Evolutionary conservation across 306 rosid genomes (phyloP).

Genomic region (Canavalia gladiata): DNA sequence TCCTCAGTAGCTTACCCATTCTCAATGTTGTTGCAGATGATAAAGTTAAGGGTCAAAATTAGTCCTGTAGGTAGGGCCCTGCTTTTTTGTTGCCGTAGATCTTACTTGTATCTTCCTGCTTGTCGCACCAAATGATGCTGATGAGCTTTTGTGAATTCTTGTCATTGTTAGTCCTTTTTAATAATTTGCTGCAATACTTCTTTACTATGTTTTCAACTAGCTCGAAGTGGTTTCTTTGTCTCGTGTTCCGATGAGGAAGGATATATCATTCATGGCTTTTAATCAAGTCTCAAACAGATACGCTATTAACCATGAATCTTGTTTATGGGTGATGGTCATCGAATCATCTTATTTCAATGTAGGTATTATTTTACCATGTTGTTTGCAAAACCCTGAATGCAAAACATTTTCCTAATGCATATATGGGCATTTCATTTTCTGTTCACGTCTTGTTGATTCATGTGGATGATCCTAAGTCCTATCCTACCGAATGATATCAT

Average conservation of each 20-base stretch:
- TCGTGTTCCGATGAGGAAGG: slow-evolving; percentile 34
- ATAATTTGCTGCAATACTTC: slow-evolving; percentile 45
- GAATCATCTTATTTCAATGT: neutral
- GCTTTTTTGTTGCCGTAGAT: slow-evolving; percentile 54
- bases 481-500: neutral
- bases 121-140: slow-evolving; percentile 34
- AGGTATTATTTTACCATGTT: slow-evolving; percentile 2
- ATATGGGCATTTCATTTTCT: neutral
- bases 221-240: slow-evolving; percentile 3
- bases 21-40: slow-evolving; percentile 88
- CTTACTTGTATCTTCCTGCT: slow-evolving; percentile 45
- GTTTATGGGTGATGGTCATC: slow-evolving; percentile 6
- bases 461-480: neutral
- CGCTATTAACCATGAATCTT: neutral
- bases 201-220: slow-evolving; percentile 33
- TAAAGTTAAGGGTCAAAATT: slow-evolving; percentile 75
- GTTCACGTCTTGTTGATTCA: slow-evolving; percentile 12
- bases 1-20: slow-evolving; percentile 86
- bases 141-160: slow-evolving; percentile 42
- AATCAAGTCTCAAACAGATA: neutral
- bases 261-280: slow-evolving; percentile 15
- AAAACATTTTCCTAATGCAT: neutral
- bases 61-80: slow-evolving; percentile 52
- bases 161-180: slow-evolving; percentile 31
- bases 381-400: neutral